These are phyloP conservation scores for Carex scoparia DNA, from an alignment of 176 grass and related monocot genomes.

Conservation along the genomic window DNA sequence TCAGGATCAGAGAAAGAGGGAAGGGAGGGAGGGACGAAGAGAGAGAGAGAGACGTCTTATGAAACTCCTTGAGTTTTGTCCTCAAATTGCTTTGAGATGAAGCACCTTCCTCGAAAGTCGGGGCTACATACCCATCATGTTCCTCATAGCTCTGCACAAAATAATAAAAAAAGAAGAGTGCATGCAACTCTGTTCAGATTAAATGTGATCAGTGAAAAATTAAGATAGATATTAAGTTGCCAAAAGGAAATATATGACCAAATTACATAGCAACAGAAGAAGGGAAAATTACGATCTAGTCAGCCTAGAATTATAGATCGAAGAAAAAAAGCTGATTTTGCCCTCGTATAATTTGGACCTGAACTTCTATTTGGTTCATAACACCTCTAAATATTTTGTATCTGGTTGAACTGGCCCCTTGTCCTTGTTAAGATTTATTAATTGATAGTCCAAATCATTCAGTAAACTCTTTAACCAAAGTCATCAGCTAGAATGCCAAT, in stretches of 20 bases:
- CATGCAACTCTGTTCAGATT: not conserved
- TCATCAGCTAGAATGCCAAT: not conserved
- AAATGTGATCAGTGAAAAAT: not conserved
- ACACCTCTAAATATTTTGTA: not conserved
- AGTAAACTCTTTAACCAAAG: not conserved
- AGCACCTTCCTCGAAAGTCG: conserved; percentile 63
- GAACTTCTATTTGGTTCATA: not conserved
- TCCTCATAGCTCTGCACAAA: conserved; percentile 59
- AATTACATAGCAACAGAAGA: not conserved
- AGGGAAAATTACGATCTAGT: not conserved
- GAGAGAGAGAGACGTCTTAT: conserved; percentile 57
- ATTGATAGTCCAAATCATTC: not conserved
- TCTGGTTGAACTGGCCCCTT: not conserved
- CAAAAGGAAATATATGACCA: not conserved
- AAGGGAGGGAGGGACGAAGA: not conserved
- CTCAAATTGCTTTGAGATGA: conserved; percentile 79
- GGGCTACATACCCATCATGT: conserved; percentile 69
- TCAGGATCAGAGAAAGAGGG: not conserved
- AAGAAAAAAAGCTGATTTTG: not conserved
- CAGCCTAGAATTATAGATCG: not conserved
- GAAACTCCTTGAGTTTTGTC: conserved; percentile 95
- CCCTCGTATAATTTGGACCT: not conserved
- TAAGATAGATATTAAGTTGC: not conserved
- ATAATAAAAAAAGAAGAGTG: not conserved
- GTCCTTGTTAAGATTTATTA: not conserved